Evolutionary conservation across 2,329 filamentous ascomycete genomes (phyloP).

Genomic region (Camillea tinctor): DNA sequence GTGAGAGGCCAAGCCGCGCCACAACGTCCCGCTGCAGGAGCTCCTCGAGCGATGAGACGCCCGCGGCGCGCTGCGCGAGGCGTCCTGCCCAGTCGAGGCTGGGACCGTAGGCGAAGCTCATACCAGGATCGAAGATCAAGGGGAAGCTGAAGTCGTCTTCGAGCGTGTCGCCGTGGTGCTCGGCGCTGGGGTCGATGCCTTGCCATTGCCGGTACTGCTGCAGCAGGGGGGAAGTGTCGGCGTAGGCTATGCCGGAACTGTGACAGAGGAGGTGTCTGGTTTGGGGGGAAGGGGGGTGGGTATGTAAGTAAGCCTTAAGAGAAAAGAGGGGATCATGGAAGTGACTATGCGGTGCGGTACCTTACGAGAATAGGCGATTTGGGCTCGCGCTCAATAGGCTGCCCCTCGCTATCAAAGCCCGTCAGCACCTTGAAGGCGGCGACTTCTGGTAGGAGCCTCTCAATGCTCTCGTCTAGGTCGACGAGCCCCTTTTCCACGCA

Average conservation of each 20-base stretch:
- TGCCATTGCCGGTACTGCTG: slow-evolving; percentile 13
- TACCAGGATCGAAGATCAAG: slow-evolving; percentile 16
- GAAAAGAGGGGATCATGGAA: background rate
- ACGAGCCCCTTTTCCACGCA: slow-evolving; percentile 13
- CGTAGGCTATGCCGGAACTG: slow-evolving; percentile 13
- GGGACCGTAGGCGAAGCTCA: slow-evolving; percentile 10
- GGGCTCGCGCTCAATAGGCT: slow-evolving; percentile 16
- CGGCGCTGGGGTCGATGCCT: slow-evolving; percentile 2
- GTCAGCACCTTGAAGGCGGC: slow-evolving; percentile 14
- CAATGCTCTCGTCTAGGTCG: slow-evolving; percentile 7
- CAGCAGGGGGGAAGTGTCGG: slow-evolving; percentile 9
- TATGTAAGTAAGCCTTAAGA: background rate
- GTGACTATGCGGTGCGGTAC: background rate
- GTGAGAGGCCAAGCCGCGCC: slow-evolving; percentile 9
- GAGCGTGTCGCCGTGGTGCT: slow-evolving; percentile 7
- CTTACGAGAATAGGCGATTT: slow-evolving; percentile 16
- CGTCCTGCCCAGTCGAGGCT: slow-evolving; percentile 14
- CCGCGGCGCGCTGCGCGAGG: slow-evolving; percentile 10
- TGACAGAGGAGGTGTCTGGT: slow-evolving; percentile 12
- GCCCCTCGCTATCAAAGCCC: slow-evolving; percentile 14
- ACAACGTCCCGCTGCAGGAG: slow-evolving; percentile 13
- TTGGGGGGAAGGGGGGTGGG: no score
- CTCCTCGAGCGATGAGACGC: slow-evolving; percentile 7
- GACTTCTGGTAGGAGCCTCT: slow-evolving; percentile 14
- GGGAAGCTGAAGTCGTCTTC: slow-evolving; percentile 17